Base-by-base conservation (phyloP, 768 basidiomycete species). In the Boletellus ananiceps region DNA sequence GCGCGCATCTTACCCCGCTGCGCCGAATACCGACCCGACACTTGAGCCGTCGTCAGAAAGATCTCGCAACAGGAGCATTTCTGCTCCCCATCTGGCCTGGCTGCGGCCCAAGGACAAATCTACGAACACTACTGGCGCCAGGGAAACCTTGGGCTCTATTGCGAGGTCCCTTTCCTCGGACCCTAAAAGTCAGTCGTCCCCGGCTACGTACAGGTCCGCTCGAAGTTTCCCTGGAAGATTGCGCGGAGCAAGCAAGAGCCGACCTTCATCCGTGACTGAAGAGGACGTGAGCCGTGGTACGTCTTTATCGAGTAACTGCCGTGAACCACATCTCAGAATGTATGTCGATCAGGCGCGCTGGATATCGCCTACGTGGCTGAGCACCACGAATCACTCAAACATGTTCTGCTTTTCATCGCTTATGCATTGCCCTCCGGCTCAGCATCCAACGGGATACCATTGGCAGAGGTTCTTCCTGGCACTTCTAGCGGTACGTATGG, bases 361-460 rank as follows among this genome's bases (percentile, higher is more conserved):
- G 66, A 72, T 41, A 65, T 84, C 8, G 65, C 72, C 14, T 84
- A 78, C 53, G 69, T 85, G 23, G 80, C 81, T 1, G 94, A 96
- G 67, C 80, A 90, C 60, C 92, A 94, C 61, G 89, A 93, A 63
- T 89, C 83, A 49, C 78, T 97, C 4, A 82, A 83, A 19, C 85
- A 86, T 42, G 76, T 95, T 27, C 72, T 91, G 32, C 79, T 91
- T 19, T 87, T 91, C 62, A 71, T 93, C 44, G 78, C 79, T 18
- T 37, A 44, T 18, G 54, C 44, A 13, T 56, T 55, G 4, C 37
- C 54, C 39, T 50, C 50, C 21, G 33, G 41, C 9, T 39, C 49
- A 5, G n/a, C 31, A n/a, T 70, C 83, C 29, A 73, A 73, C 2
- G 78, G 79, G 3, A 61, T 72, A 4, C 73, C 70, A 1, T 69